phyloP scores from a whole-genome alignment of 164 flowering plant species.

The Liquidambar formosana region DNA sequence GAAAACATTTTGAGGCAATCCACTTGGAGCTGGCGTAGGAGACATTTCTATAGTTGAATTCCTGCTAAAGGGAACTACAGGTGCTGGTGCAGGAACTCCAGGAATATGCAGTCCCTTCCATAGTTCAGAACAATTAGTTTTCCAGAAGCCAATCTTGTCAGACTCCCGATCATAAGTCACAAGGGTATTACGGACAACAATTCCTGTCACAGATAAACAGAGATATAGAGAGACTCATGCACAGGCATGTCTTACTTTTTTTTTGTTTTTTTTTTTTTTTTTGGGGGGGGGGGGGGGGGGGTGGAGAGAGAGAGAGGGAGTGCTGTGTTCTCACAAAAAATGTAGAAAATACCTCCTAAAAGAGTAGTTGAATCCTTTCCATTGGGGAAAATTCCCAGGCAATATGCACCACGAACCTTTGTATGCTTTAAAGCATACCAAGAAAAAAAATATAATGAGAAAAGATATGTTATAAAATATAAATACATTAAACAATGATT shows the following conservation, averaged over 20 bases:
- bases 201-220: constrained; percentile 48
- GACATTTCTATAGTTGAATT: constrained; percentile 32
- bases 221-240: neutral
- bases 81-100: constrained; percentile 44
- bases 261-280: neutral
- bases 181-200: constrained; percentile 91
- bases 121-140: constrained; percentile 92
- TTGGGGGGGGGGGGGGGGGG: too few species aligned
- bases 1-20: constrained; percentile 21
- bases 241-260: neutral
- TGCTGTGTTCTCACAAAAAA: too few species aligned
- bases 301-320: neutral
- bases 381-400: constrained; percentile 88
- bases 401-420: constrained; percentile 88
- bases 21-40: constrained; percentile 50
- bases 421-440: constrained; percentile 53
- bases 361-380: constrained; percentile 92
- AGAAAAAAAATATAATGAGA: neutral
- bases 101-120: constrained; percentile 64
- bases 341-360: constrained; percentile 69
- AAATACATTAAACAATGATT: neutral
- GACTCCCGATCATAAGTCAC: constrained; percentile 89
- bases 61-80: constrained; percentile 26
- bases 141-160: constrained; percentile 89
- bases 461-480: neutral